Evolutionary conservation across 495 filamentous ascomycete genomes (phyloP), one percentile per base, ranked within the genome.

Genomic region (Pyrenopolyporus hunteri): DNA sequence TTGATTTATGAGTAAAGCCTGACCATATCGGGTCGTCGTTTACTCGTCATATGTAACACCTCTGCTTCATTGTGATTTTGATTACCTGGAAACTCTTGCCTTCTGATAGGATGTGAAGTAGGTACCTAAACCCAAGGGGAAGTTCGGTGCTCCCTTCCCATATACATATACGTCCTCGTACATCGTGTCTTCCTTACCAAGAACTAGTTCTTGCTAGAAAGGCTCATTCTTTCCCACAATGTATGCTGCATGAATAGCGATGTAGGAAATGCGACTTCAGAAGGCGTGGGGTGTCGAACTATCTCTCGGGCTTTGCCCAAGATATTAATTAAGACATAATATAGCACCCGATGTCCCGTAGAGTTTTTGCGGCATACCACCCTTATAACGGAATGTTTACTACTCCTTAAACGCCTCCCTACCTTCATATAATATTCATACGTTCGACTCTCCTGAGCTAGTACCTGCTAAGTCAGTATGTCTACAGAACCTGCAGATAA

Each of bases 101-200:
- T 42, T 29, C 36, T 64, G 60, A 47, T 40, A 57, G 47, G 60
- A 20, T 17, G 31, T 36, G 26, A 45, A 33, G 36, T 19, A 44
- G 35, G 4, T 32, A 31, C 32, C 17, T 11, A 26, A 23, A 26
- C 33, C 33, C 28, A 33, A 36, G 59, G 42, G 45, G 35, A 39
- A 54, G 36, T 44, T 64, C 48, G 42, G 54, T 25, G 31, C 53
- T 49, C 60, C 60, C 53, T 44, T 64, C 35, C 53, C 53, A n/a
- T n/a, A n/a, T n/a, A n/a, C n/a, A n/a, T n/a, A n/a, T n/a, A n/a
- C n/a, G n/a, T n/a, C n/a, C n/a, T n/a, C n/a, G n/a, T n/a, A n/a
- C n/a, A n/a, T n/a, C n/a, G n/a, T n/a, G n/a, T n/a, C n/a, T n/a
- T n/a, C n/a, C n/a, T n/a, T n/a, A n/a, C n/a, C n/a, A n/a, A n/a